Evolutionary conservation across 495 filamentous ascomycete species (phyloP).

Genomic region (Xylaria palmicola): DNA sequence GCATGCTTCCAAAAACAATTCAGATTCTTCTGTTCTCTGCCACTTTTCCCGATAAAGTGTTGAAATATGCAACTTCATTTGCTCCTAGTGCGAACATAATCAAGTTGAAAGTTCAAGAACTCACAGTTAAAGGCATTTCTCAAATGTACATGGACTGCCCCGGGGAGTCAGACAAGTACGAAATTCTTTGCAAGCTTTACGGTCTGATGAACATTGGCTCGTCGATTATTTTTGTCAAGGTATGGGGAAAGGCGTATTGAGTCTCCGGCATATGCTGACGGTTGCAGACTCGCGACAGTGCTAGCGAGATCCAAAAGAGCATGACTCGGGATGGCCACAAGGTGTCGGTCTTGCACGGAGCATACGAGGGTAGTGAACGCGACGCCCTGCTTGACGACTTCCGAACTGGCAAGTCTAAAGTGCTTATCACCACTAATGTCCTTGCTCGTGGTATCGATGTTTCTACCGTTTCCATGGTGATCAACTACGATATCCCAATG

Average conservation of each 20-base stretch:
- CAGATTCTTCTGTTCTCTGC: constrained; percentile 95
- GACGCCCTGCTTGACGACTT: constrained; percentile 86
- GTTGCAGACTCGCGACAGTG: constrained; percentile 71
- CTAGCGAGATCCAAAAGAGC: constrained; percentile 74
- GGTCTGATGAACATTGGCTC: constrained; percentile 93
- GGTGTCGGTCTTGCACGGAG: constrained; percentile 84
- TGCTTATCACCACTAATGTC: constrained; percentile 98
- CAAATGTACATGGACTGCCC: constrained; percentile 95
- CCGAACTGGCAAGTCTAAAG: constrained; percentile 81
- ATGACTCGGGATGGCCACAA: constrained; percentile 89
- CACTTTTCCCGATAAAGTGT: constrained; percentile 85
- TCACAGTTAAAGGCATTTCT: constrained; percentile 95
- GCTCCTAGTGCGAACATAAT: constrained; percentile 85
- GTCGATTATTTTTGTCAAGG: constrained; percentile 96
- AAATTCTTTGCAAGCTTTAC: constrained; percentile 84
- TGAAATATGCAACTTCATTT: constrained; percentile 73
- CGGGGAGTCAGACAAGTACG: constrained; percentile 78
- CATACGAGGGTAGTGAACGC: constrained; percentile 76
- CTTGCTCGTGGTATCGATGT: constrained; percentile 97
- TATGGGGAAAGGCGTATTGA: constrained; percentile 34
- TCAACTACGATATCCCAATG: constrained; percentile 86
- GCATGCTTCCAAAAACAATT: constrained; percentile 64
- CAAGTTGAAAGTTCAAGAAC: constrained; percentile 81
- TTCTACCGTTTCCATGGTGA: constrained; percentile 91
- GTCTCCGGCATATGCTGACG: constrained; percentile 22